Evolutionary conservation across 306 rosid species (phyloP), one percentile per base, ranked within the genome.

Genomic region (Trifolium fragiferum): DNA sequence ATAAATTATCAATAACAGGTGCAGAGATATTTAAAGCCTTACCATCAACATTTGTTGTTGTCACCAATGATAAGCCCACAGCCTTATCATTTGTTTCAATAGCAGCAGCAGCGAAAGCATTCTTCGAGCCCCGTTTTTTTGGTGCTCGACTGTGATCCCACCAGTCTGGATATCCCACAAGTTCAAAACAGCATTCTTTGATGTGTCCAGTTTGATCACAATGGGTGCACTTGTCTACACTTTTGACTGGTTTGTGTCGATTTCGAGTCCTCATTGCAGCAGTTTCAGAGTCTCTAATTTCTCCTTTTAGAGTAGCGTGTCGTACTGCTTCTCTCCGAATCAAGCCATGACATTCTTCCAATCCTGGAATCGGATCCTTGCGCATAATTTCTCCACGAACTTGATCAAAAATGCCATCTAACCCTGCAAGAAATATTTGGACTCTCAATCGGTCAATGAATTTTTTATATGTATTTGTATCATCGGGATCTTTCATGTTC

Each of bases 401-500:
- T 30, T 68, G 38, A 10, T 68, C 43, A n/a, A 15, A 68, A 8
- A 4, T 12, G 16, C 13, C 49, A 64, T 75, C 62, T 4, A 75
- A 21, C 5, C 65, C 32, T 1, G n/a, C 55, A 5, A 73, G 53
- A n/a, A 72, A 49, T 41, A 64, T 70, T 33, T 79, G 60, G 6
- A 65, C 60, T 6, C 72, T 10, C 37, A 51, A 15, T 1, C 8
- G 16, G 2, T 65, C 25, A 9, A 72, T 18, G 13, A 41, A 51
- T 3, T 50, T 27, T 25, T 12, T 10, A 18, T 76, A 55, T 5
- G 49, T 2, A 40, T 1, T 4, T 6, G 49, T 23, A 70, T 81
- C 81, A 20, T n/a, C n/a, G n/a, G n/a, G n/a, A 35, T 68, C 37
- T 35, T 68, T 68, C 59, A 47, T 68, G 57, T 15, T 35, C 33